These are phyloP conservation scores for Claviceps humidiphila DNA, from an alignment of 2,329 filamentous ascomycete species.

Conservation along the genomic window DNA sequence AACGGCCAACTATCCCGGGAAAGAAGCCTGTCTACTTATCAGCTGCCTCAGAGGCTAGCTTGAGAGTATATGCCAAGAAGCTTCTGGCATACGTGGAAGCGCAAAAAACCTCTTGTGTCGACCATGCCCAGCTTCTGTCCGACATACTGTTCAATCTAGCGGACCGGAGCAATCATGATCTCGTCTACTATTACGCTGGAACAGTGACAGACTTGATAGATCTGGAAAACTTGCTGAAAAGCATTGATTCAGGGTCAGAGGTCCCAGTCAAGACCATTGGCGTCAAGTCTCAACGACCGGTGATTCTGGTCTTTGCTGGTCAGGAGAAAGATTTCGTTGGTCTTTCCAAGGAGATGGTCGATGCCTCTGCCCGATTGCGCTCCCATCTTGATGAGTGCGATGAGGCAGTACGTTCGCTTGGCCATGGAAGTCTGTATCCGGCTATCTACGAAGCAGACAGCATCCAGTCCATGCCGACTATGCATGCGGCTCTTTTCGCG, in stretches of 20 bases:
- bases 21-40: background rate
- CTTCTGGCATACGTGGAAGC: background rate
- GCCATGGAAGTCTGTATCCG: conserved; percentile 16
- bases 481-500: conserved; percentile 28
- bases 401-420: conserved; percentile 4
- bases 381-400: conserved; percentile 7
- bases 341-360: conserved; percentile 18
- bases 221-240: conserved; percentile 13
- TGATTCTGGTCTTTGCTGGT: conserved; percentile 20
- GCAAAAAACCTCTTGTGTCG: background rate
- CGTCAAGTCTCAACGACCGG: conserved; percentile 11
- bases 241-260: background rate
- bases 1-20: background rate
- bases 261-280: background rate
- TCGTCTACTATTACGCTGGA: background rate
- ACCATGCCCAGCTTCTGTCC: background rate
- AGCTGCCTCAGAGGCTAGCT: background rate
- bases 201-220: conserved; percentile 4
- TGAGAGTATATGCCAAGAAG: background rate
- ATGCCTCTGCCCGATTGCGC: conserved; percentile 12
- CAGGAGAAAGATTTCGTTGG: conserved; percentile 19
- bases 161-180: background rate
- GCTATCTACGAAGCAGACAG: conserved; percentile 17
- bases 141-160: background rate
- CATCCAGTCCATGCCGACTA: conserved; percentile 11